Evolutionary conservation across 1,284 basidiomycete genomes (phyloP), one percentile per base, ranked within the genome.

Genomic region (Sphagnurus paluster): DNA sequence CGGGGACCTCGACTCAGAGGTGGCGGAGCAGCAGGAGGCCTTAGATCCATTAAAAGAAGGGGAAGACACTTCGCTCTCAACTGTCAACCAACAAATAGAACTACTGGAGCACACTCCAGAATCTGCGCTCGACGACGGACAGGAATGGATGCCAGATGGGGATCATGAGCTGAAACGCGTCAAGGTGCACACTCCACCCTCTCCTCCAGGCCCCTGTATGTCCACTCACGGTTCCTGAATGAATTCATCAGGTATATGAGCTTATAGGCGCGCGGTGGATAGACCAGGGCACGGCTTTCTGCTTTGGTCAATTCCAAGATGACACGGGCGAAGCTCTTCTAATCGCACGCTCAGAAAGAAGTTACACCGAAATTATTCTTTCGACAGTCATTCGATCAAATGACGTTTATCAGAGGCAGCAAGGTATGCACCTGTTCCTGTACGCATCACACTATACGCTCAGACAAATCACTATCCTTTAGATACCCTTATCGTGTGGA

Each of bases 401-500:
- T 57, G 93, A 96, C 59, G 89, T 92, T 30, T 97, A 97, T 65
- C 89, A 92, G 59, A 77, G 90, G 42, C 94, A 97, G 63, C 93
- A 96, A 76, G 93, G 92, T 90, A 55, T 54, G 78, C 72, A 36
- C 51, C 34, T 35, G 36, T 42, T 34, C 28, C 53, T 14, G 47
- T 55, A 43, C 29, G 26, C 49, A 42, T 40, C 23, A 37, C 17
- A 8, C 40, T 24, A 37, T 11, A 30, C 21, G 26, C 20, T 16
- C 17, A 3, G 20, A 7, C 24, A 24, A 26, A 39, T 21, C 33
- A 32, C 30, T 38, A 35, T 25, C 14, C 19, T 49, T 32, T 64
- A 93, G 96, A 98, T 56, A 99, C 97, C 1, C 79, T 99, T 36
- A 98, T 99, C 53, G 96, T 99, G 10, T 99, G 96, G 96, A 99